phyloP scores from a whole-genome alignment of 163 green algal species.

The Chlamydomonas reinhardtii region DNA sequence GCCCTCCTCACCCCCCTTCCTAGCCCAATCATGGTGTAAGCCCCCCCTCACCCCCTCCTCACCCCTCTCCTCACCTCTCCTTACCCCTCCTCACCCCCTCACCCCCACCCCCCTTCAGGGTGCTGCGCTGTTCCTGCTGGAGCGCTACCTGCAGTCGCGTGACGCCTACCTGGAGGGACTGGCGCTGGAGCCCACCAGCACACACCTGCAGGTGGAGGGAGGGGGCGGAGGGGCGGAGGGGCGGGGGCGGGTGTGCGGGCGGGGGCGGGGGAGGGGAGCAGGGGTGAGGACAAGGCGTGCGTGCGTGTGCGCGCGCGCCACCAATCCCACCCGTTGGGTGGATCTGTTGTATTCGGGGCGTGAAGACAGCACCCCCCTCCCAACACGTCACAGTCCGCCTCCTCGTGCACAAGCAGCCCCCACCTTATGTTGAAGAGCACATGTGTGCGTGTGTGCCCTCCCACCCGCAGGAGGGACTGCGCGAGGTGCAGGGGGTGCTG shows the following conservation, averaged over 20 bases:
- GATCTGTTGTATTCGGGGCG: too few species aligned
- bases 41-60: too few species aligned
- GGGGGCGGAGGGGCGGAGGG: neutral
- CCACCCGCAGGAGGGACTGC: constrained; percentile 21
- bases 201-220: constrained; percentile 15
- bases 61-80: neutral
- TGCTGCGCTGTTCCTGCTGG: constrained; percentile 65
- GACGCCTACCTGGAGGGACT: constrained; percentile 58
- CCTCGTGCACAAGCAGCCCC: too few species aligned
- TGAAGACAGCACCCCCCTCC: too few species aligned
- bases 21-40: too few species aligned
- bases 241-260: neutral
- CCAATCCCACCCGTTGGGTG: too few species aligned
- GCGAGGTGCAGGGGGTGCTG: constrained; percentile 53
- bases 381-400: too few species aligned
- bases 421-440: too few species aligned
- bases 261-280: neutral
- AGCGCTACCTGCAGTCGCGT: constrained; percentile 71
- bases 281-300: neutral
- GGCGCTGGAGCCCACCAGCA: constrained; percentile 24
- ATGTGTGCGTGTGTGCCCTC: too few species aligned
- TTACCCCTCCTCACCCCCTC: neutral
- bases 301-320: too few species aligned
- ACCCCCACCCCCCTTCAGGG: constrained; percentile 51
- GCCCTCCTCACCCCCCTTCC: too few species aligned